Percentiles rank a stretch among this genome's conserved stretches.
Conservation (phyloP, 495 filamentous ascomycete genomes). For the Pyrenopolyporus hunteri region DNA sequence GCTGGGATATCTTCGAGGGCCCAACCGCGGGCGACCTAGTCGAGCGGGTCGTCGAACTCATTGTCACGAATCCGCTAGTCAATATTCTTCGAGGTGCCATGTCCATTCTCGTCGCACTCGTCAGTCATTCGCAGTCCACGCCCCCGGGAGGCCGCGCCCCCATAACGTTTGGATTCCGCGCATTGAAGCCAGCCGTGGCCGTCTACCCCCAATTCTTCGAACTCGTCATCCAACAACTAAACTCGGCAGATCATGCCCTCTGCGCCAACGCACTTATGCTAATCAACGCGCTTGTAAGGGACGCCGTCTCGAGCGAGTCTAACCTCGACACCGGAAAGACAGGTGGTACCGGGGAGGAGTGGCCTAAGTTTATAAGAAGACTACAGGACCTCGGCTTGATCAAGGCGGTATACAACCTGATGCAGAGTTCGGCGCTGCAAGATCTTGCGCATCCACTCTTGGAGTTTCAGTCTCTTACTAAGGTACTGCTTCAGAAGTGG, state of each 20-base stretch:
- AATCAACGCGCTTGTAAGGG: conserved; percentile 93
- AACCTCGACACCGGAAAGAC: conserved; percentile 40
- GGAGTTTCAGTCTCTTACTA: conserved; percentile 93
- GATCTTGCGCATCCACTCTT: conserved; percentile 91
- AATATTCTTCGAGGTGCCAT: conserved; percentile 97
- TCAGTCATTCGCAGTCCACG: conserved; percentile 75
- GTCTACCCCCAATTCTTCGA: conserved; percentile 93
- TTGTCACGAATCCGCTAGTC: conserved; percentile 94
- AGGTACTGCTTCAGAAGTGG: conserved; percentile 90
- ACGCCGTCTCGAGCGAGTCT: conserved; percentile 80
- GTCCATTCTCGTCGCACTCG: conserved; percentile 92
- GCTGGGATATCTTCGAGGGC: conserved; percentile 80
- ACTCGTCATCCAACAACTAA: conserved; percentile 85
- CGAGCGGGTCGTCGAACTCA: conserved; percentile 84
- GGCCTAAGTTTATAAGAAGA: conserved; percentile 93
- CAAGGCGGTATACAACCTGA: conserved; percentile 84
- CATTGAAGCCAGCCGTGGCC: conserved; percentile 89
- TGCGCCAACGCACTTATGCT: conserved; percentile 95
- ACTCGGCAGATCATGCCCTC: conserved; percentile 92
- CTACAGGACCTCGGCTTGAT: conserved; percentile 94
- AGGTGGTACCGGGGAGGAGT: conserved; percentile 66
- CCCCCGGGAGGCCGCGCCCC: conserved; percentile 48
- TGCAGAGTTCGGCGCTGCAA: conserved; percentile 93
- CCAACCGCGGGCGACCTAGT: conserved; percentile 57
- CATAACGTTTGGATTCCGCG: conserved; percentile 79